These are phyloP conservation scores for Leccinum olivaceopallidum DNA, from an alignment of 768 basidiomycete genomes.

Conservation along the genomic window DNA sequence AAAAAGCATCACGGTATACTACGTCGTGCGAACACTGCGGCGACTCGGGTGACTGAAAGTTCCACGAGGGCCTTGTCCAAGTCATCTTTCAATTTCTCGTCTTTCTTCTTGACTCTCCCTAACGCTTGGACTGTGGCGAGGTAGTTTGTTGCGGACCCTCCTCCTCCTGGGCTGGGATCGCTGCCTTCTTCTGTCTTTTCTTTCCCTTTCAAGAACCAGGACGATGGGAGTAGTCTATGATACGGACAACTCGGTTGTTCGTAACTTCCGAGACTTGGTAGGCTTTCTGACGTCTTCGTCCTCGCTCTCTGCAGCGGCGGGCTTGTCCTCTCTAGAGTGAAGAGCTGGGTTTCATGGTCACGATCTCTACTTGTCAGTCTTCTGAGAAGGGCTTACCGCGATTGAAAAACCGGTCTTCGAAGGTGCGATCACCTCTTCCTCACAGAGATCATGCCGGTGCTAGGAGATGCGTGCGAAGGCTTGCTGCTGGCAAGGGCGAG, in stretches of 20 bases:
- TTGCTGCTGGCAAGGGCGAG: constrained; percentile 45
- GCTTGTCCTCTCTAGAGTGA: constrained; percentile 34
- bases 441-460: constrained; percentile 30
- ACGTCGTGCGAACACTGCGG: no score
- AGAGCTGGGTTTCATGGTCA: constrained; percentile 39
- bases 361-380: constrained; percentile 11
- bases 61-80: constrained; percentile 84
- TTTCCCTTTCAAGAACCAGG: constrained; percentile 28
- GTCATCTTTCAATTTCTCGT: constrained; percentile 58
- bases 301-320: constrained; percentile 19
- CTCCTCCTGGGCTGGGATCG: constrained; percentile 1
- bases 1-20: no score
- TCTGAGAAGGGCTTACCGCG: constrained; percentile 38
- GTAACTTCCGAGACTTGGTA: constrained; percentile 27
- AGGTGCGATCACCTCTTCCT: constrained; percentile 36
- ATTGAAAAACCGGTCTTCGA: constrained; percentile 39
- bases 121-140: constrained; percentile 39
- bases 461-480: constrained; percentile 12
- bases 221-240: not conserved
- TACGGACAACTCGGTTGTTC: constrained; percentile 1
- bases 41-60: constrained; percentile 40
- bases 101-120: constrained; percentile 61
- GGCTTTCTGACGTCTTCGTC: constrained; percentile 22
- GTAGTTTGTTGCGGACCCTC: constrained; percentile 9
- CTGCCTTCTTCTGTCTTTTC: constrained; percentile 43